phyloP scores from a whole-genome alignment of 2,329 filamentous ascomycete species.

The Penicillium expansum region DNA sequence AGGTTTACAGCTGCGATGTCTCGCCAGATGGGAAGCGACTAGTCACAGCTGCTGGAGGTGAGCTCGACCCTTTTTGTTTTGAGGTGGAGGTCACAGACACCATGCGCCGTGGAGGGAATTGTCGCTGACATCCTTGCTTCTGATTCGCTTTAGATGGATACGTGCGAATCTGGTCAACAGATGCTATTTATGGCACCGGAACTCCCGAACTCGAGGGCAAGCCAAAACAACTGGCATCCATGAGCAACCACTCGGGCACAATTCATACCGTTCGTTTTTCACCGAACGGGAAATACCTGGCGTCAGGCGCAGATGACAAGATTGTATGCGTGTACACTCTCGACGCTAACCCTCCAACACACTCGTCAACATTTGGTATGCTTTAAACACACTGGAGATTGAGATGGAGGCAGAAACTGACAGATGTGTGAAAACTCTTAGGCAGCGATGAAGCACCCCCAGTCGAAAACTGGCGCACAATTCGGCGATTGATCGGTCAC shows the following conservation, averaged over 20 bases:
- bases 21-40: constrained; percentile 90
- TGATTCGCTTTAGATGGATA: constrained; percentile 67
- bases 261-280: constrained; percentile 98
- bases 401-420: constrained; percentile 4
- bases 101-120: background rate
- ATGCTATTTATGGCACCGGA: constrained; percentile 80
- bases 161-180: constrained; percentile 96
- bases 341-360: constrained; percentile 74
- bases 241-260: constrained; percentile 97
- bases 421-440: constrained; percentile 31
- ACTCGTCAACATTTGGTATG: constrained; percentile 75
- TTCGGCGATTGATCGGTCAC: constrained; percentile 88
- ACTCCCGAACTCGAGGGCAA: constrained; percentile 67
- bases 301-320: constrained; percentile 96
- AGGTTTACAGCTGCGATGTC: constrained; percentile 97
- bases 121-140: constrained; percentile 11
- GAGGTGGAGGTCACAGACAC: background rate
- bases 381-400: constrained; percentile 10
- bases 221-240: constrained; percentile 91
- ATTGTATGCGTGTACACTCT: constrained; percentile 96
- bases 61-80: constrained; percentile 29
- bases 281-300: constrained; percentile 88
- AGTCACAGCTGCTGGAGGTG: constrained; percentile 89
- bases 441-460: constrained; percentile 85
- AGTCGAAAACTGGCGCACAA: constrained; percentile 97